Evolutionary conservation across 768 basidiomycete species (phyloP).

Genomic region (Fomitopsis serialis): DNA sequence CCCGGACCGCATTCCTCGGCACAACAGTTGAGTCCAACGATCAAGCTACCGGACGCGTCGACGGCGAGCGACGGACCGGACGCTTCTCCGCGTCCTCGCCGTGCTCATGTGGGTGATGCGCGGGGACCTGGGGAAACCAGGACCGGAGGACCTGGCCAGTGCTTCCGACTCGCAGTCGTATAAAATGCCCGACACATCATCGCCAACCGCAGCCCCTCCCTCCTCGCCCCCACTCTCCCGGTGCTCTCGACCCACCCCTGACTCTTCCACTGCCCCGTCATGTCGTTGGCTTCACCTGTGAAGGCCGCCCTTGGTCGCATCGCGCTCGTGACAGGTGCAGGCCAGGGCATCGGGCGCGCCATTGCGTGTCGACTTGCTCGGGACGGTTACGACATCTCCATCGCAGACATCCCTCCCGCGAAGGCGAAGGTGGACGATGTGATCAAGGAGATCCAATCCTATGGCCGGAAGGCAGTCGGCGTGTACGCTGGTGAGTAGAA

Average conservation of each 20-base stretch:
- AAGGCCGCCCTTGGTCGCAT: conserved; percentile 26
- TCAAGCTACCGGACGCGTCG: background rate
- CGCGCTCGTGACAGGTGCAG: conserved; percentile 40
- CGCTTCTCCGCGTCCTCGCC: too few relatives aligned
- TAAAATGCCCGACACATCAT: background rate
- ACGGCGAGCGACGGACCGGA: background rate
- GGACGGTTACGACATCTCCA: conserved; percentile 42
- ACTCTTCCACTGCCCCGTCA: background rate
- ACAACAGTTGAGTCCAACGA: background rate
- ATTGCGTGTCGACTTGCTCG: conserved; percentile 41
- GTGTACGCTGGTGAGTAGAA: conserved; percentile 19
- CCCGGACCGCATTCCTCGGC: background rate
- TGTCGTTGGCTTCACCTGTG: conserved; percentile 15
- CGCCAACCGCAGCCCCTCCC: background rate
- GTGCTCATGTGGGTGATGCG: background rate
- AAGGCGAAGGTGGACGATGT: conserved; percentile 19
- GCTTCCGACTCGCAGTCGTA: background rate
- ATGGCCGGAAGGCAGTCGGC: conserved; percentile 25
- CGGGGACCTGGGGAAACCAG: background rate
- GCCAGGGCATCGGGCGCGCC: conserved; percentile 43
- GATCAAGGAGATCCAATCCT: conserved; percentile 24
- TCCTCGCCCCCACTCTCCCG: too few relatives aligned
- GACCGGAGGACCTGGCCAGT: too few relatives aligned
- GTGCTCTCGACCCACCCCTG: background rate
- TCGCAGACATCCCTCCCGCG: conserved; percentile 36